Base-by-base conservation (phyloP, 164 flowering plant species). In the Macadamia integrifolia region DNA sequence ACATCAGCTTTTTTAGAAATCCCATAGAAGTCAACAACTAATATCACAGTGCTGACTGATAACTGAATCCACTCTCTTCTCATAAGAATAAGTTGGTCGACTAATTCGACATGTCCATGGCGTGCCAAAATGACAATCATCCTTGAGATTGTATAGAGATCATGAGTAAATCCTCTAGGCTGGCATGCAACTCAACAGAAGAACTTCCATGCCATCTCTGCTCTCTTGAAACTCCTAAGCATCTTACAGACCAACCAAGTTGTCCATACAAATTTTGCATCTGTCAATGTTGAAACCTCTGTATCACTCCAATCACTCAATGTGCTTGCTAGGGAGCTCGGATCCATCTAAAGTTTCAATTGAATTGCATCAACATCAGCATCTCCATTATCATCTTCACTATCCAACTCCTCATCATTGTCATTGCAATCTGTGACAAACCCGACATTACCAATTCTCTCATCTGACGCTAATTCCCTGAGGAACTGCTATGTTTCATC, bases 321-420 rank as follows among this genome's bases (percentile, higher is more conserved):
- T 13, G 96, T 88, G 72, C 75, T 79, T 0, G 95, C 95, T 70
- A 94, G 79, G 66, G 97, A 96, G 75, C 79, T 79, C 2, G 97
- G 97, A 69, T 92, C 97, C 69, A 94, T 80, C 97, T 96, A 94
- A 50, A 93, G 95, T 74, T 88, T 92, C 75, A 90, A 80, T 65
- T 72, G 73, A 65, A 86, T 69, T 10, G 30, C 70, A 63, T 72
- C 72, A 6, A 59, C 75, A 50, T 68, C 66, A 50, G 23, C 75
- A 35, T 64, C 74, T 12, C 18, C 66, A 60, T 12, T 55, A 53
- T 32, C 62, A 28, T 56, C 63, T 48, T 15, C 60, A 29, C 18
- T 63, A 44, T 68, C 77, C 30, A 71, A 85, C 32, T 75, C 88
- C 44, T 73, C 80, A 44, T 82, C 81, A 53, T 76, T 78, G 46